Evolutionary conservation across 2,329 filamentous ascomycete genomes (phyloP).

Genomic region (Pestalotiopsis sp.): DNA sequence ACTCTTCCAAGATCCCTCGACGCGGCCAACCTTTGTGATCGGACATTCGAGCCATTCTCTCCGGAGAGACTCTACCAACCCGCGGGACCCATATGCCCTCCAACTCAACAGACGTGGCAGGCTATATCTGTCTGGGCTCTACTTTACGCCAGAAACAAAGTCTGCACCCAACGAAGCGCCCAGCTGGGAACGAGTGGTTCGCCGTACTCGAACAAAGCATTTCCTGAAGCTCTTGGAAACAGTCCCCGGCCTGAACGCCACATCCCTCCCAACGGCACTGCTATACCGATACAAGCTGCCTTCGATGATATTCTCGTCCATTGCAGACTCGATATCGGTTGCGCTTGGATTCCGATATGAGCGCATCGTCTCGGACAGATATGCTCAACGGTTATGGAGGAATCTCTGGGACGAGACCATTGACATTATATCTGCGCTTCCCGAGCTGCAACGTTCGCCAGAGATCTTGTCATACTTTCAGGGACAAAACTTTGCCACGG

Average conservation of each 20-base stretch:
- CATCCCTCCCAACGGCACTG: slow-evolving; percentile 58
- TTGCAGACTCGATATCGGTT: slow-evolving; percentile 82
- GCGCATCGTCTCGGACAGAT: slow-evolving; percentile 67
- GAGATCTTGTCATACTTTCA: slow-evolving; percentile 61
- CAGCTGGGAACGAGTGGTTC: slow-evolving; percentile 10
- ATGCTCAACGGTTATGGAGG: slow-evolving; percentile 68
- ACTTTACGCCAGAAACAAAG: neutral
- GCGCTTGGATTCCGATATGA: slow-evolving; percentile 78
- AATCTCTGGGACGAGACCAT: slow-evolving; percentile 76
- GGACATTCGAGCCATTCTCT: slow-evolving; percentile 59
- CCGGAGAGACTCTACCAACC: slow-evolving; percentile 39
- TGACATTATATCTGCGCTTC: slow-evolving; percentile 71
- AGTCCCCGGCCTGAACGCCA: slow-evolving; percentile 63
- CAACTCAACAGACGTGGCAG: slow-evolving; percentile 36
- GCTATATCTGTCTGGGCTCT: slow-evolving; percentile 37
- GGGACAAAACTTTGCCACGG: slow-evolving; percentile 62
- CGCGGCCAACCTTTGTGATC: slow-evolving; percentile 76
- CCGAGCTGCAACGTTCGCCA: slow-evolving; percentile 69
- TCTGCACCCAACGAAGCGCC: neutral
- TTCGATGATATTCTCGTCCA: slow-evolving; percentile 72
- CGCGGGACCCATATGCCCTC: slow-evolving; percentile 30
- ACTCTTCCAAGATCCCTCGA: slow-evolving; percentile 68
- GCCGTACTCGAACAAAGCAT: slow-evolving; percentile 42
- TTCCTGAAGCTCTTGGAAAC: slow-evolving; percentile 67
- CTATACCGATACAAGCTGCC: slow-evolving; percentile 79